phyloP scores from a whole-genome alignment of 805 yeast genomes.

The Cyberlindnera samutprakarnensis region DNA sequence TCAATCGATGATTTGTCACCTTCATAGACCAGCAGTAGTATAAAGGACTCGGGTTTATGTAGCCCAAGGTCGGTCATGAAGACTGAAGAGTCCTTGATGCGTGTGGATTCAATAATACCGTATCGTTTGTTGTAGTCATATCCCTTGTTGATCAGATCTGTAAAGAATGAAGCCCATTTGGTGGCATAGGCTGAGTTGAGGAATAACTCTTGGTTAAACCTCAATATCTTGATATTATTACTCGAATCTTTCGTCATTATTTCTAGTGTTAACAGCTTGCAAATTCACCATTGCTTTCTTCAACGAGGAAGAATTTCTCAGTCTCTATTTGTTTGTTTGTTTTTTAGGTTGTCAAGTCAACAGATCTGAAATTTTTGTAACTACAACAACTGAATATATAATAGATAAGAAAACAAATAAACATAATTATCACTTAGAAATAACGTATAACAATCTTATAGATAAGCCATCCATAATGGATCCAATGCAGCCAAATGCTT shows the following conservation, averaged over 20 bases:
- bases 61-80: constrained; percentile 17
- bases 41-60: constrained; percentile 10
- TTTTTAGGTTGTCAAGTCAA: too few species aligned
- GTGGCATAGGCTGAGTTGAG: constrained; percentile 1
- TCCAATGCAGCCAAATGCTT: constrained; percentile 88
- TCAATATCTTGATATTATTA: constrained; percentile 3
- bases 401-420: background rate
- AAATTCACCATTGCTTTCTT: too few species aligned
- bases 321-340: too few species aligned
- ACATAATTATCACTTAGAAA: background rate
- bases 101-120: constrained; percentile 12
- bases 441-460: constrained; percentile 23
- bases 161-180: constrained; percentile 6
- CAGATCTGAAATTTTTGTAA: too few species aligned
- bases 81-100: constrained; percentile 12
- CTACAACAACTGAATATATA: too few species aligned
- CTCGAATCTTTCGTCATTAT: too few species aligned
- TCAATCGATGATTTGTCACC: too few species aligned
- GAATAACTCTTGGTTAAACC: constrained; percentile 3
- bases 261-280: too few species aligned
- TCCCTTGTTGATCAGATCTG: constrained; percentile 13
- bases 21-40: constrained; percentile 9
- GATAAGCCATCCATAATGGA: constrained; percentile 91
- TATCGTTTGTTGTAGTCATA: constrained; percentile 13
- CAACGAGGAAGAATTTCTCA: too few species aligned